Evolutionary conservation across 805 yeast genomes (phyloP).

Genomic region (Teunomyces funiuensis): DNA sequence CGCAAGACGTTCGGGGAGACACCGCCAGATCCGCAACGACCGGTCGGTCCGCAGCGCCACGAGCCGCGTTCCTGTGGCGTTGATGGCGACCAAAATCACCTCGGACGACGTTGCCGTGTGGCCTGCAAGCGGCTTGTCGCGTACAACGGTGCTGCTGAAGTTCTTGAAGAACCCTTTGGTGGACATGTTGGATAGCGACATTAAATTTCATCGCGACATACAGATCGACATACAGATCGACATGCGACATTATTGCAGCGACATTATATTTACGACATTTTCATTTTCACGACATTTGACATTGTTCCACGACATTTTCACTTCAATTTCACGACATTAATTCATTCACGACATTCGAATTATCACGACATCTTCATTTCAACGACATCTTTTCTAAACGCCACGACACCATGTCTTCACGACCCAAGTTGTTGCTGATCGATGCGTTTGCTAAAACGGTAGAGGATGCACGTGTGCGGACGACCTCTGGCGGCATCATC

Average conservation of each 20-base stretch:
- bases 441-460: constrained; percentile 95
- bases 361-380: too few relatives aligned
- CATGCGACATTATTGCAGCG: too few relatives aligned
- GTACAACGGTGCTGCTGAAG: constrained; percentile 4
- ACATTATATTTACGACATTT: too few relatives aligned
- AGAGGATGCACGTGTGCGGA: constrained; percentile 87
- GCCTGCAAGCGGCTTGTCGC: constrained; percentile 17
- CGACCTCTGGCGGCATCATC: constrained; percentile 87
- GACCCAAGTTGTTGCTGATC: constrained; percentile 52
- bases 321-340: too few relatives aligned
- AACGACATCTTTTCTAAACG: too few relatives aligned
- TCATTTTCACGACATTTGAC: too few relatives aligned
- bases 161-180: not conserved
- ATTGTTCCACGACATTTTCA: too few relatives aligned
- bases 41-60: constrained; percentile 45
- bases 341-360: too few relatives aligned
- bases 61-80: constrained; percentile 41
- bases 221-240: too few relatives aligned
- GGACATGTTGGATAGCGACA: not conserved
- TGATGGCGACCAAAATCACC: constrained; percentile 38
- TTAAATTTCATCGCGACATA: too few relatives aligned
- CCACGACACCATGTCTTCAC: constrained; percentile 18
- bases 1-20: constrained; percentile 22
- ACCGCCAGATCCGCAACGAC: constrained; percentile 42
- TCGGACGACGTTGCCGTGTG: constrained; percentile 24